Evolutionary conservation across 768 basidiomycete genomes (phyloP).

Genomic region (Sarcomyxa edulis): DNA sequence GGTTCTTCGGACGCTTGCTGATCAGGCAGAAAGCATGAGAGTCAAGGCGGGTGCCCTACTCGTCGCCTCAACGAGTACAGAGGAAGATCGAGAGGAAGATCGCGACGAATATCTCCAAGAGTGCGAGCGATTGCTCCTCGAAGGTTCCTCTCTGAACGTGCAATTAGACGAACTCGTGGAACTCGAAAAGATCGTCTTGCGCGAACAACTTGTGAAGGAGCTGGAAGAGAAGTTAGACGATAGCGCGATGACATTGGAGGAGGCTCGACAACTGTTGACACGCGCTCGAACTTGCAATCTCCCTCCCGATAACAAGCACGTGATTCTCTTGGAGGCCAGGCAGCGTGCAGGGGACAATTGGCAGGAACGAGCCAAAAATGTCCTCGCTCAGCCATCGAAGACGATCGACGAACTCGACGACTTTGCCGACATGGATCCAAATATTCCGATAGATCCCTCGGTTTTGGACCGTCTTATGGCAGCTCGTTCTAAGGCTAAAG

Average conservation of each 20-base stretch:
- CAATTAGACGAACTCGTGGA: constrained; percentile 72
- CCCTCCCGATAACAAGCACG: constrained; percentile 55
- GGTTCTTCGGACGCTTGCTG: constrained; percentile 45
- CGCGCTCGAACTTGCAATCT: constrained; percentile 70
- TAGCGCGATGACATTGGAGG: constrained; percentile 57
- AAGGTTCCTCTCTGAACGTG: constrained; percentile 78
- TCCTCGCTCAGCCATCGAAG: constrained; percentile 66
- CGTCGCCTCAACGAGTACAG: constrained; percentile 26
- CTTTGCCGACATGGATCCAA: constrained; percentile 58
- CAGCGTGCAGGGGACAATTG: constrained; percentile 69
- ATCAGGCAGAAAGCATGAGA: constrained; percentile 62
- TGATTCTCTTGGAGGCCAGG: constrained; percentile 59
- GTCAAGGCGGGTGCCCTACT: constrained; percentile 51
- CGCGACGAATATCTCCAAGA: constrained; percentile 57
- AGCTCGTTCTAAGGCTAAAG: constrained; percentile 64
- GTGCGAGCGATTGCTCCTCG: constrained; percentile 64
- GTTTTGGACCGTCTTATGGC: constrained; percentile 62
- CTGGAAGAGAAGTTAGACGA: constrained; percentile 68
- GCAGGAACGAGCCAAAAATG: constrained; percentile 63
- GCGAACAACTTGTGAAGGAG: constrained; percentile 72
- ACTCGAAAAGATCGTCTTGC: constrained; percentile 76
- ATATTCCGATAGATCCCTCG: constrained; percentile 64
- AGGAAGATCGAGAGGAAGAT: constrained; percentile 34
- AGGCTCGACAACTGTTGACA: constrained; percentile 66
- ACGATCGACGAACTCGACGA: constrained; percentile 74